Conservation (phyloP, 805 yeast genomes). For the Ogataea nakhonphanomensis region DNA sequence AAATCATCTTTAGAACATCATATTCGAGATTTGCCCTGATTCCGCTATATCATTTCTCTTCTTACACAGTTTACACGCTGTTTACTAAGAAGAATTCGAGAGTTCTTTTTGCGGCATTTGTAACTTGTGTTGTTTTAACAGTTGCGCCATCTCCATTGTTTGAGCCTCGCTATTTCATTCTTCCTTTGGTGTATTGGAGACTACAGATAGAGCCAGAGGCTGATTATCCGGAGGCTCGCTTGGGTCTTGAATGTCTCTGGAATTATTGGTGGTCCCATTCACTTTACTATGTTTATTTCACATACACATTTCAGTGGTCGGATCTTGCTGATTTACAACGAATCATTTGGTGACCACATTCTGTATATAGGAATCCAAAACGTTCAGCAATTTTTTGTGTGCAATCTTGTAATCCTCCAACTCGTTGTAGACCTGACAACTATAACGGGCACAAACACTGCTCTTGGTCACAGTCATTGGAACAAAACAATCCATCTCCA, state of each 20-base stretch:
- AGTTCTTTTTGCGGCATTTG: constrained; percentile 46
- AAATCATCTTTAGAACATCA: constrained; percentile 49
- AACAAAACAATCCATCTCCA: constrained; percentile 42
- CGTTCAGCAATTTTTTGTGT: constrained; percentile 36
- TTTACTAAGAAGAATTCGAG: constrained; percentile 22
- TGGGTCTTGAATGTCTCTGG: constrained; percentile 60
- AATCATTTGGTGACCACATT: constrained; percentile 72
- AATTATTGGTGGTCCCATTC: constrained; percentile 50
- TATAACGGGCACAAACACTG: constrained; percentile 45
- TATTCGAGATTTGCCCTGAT: constrained; percentile 49
- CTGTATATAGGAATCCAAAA: constrained; percentile 24
- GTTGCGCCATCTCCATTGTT: constrained; percentile 87
- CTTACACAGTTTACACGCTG: constrained; percentile 25
- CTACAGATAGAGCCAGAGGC: constrained; percentile 45
- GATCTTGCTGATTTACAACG: constrained; percentile 64
- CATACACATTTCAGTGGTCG: constrained; percentile 64
- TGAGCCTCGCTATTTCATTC: constrained; percentile 89
- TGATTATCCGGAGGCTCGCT: constrained; percentile 35
- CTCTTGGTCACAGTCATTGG: constrained; percentile 44
- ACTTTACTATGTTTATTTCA: constrained; percentile 54
- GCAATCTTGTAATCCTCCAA: constrained; percentile 50
- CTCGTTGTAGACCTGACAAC: constrained; percentile 61
- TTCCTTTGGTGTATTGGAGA: constrained; percentile 78
- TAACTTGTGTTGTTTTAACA: constrained; percentile 53
- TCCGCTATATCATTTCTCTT: constrained; percentile 67